Conservation (phyloP, 805 yeast species). For the Brettanomyces custersianus region DNA sequence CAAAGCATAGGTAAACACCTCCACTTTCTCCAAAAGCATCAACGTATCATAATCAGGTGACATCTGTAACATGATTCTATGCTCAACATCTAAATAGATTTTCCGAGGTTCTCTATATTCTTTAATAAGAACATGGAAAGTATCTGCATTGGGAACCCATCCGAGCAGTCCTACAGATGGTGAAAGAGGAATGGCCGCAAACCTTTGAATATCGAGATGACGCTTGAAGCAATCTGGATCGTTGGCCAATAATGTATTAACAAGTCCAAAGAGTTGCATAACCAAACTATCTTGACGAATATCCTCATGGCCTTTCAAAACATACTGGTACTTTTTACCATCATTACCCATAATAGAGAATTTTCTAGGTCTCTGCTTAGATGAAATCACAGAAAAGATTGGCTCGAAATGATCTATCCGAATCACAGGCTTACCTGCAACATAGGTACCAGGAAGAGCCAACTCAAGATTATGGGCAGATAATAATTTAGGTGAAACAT, state of each 20-base stretch:
- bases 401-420: constrained; percentile 73
- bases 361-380: constrained; percentile 93
- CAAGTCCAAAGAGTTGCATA: constrained; percentile 95
- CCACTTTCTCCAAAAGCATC: constrained; percentile 86
- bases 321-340: constrained; percentile 80
- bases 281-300: constrained; percentile 95
- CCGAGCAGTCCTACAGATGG: constrained; percentile 96
- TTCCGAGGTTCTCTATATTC: constrained; percentile 91
- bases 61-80: constrained; percentile 93
- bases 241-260: constrained; percentile 77
- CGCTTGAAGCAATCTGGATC: constrained; percentile 96
- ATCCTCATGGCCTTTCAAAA: constrained; percentile 94
- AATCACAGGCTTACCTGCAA: constrained; percentile 72
- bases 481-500: constrained; percentile 84
- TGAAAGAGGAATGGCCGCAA: constrained; percentile 89
- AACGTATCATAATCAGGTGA: constrained; percentile 92
- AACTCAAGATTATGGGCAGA: constrained; percentile 71
- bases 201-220: constrained; percentile 86
- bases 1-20: constrained; percentile 90
- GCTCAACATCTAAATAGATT: constrained; percentile 85
- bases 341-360: constrained; percentile 76
- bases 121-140: constrained; percentile 85
- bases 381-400: constrained; percentile 75
- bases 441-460: constrained; percentile 92
- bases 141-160: constrained; percentile 97